phyloP scores from a whole-genome alignment of 164 flowering plant genomes.

The Litsea cubeba region DNA sequence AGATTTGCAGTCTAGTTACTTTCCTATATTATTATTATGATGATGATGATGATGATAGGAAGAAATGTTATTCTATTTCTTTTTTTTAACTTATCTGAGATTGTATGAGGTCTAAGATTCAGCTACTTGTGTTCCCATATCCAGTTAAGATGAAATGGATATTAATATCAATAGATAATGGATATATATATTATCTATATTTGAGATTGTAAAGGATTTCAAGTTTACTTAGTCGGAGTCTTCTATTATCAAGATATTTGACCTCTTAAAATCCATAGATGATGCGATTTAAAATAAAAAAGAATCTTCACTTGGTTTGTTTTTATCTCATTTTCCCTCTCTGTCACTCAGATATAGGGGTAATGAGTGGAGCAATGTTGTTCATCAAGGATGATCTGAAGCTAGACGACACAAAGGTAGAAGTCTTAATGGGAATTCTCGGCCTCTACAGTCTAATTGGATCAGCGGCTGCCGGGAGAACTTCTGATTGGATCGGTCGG shows the following conservation, averaged over 20 bases:
- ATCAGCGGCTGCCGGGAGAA: conserved; percentile 25
- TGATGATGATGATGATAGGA: too few species aligned
- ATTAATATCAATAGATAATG: too few species aligned
- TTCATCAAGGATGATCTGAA: conserved; percentile 28
- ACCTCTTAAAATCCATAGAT: too few species aligned
- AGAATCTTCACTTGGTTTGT: too few species aligned
- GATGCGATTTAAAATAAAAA: too few species aligned
- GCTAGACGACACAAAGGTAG: conserved; percentile 20
- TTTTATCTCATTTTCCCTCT: not conserved
- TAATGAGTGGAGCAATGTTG: conserved; percentile 34
- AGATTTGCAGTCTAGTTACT: not conserved
- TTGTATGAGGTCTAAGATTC: not conserved
- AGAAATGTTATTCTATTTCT: too few species aligned
- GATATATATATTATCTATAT: too few species aligned
- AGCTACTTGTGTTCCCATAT: not conserved
- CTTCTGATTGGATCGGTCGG: conserved; percentile 37
- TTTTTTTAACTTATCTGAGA: not conserved
- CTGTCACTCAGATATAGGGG: conserved; percentile 1
- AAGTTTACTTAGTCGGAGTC: not conserved
- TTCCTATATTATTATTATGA: too few species aligned
- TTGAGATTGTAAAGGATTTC: not conserved
- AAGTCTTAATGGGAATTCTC: conserved; percentile 24
- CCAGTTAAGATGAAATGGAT: too few species aligned
- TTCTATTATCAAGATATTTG: too few species aligned
- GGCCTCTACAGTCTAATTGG: conserved; percentile 28